These are phyloP conservation scores for Pseudogymnoascus sp. DNA, from an alignment of 2,329 filamentous ascomycete genomes.

Conservation along the genomic window DNA sequence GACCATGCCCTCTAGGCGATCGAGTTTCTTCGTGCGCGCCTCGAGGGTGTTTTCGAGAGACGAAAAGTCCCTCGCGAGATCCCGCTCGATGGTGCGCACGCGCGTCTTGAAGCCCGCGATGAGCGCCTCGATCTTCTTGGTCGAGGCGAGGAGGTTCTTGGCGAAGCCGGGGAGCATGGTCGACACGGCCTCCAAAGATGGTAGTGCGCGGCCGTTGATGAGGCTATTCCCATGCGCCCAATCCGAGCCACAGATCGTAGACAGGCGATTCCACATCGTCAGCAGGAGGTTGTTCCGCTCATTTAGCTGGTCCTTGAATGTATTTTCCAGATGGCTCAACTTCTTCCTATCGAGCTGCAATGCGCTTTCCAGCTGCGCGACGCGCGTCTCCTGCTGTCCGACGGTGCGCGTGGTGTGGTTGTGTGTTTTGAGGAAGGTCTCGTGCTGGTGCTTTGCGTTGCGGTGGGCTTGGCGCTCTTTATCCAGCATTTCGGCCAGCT, in stretches of 20 bases:
- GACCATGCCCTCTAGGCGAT: constrained; percentile 73
- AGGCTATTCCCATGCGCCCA: constrained; percentile 87
- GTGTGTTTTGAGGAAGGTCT: constrained; percentile 79
- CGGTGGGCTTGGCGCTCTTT: constrained; percentile 80
- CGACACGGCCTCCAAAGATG: constrained; percentile 75
- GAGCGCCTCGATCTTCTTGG: constrained; percentile 78
- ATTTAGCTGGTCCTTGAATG: constrained; percentile 75
- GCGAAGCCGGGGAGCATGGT: constrained; percentile 82
- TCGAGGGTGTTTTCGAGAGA: constrained; percentile 74
- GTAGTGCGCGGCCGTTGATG: constrained; percentile 74
- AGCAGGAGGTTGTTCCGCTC: constrained; percentile 86
- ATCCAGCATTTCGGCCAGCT: constrained; percentile 78
- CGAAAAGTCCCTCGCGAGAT: constrained; percentile 86
- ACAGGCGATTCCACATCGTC: constrained; percentile 82
- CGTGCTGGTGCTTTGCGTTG: constrained; percentile 78
- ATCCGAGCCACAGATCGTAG: constrained; percentile 75
- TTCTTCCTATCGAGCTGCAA: constrained; percentile 70
- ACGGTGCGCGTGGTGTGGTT: constrained; percentile 81
- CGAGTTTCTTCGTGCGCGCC: constrained; percentile 71
- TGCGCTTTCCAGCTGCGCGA: constrained; percentile 75
- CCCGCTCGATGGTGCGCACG: constrained; percentile 77
- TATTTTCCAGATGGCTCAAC: constrained; percentile 65
- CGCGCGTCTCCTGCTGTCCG: constrained; percentile 73
- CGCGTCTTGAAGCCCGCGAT: constrained; percentile 69
- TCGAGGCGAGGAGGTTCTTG: constrained; percentile 76